These are phyloP conservation scores for Vicia sativa DNA, from an alignment of 306 rosid genomes.

Conservation along the genomic window DNA sequence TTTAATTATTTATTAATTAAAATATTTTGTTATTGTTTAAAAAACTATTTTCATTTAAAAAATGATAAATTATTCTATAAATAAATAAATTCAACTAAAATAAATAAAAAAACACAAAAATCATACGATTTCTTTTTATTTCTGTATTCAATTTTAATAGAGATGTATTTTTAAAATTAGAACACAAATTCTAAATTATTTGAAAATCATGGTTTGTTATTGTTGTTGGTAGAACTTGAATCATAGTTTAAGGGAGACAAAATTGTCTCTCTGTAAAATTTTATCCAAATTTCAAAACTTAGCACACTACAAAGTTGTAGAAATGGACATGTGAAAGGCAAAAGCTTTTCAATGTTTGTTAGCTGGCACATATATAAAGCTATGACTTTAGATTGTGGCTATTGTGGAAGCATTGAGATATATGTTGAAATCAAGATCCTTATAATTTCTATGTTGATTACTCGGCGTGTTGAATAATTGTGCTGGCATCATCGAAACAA, in stretches of 20 bases:
- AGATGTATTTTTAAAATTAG: too few species aligned
- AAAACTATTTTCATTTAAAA: too few species aligned
- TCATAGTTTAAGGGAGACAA: neutral
- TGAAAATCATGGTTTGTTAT: neutral
- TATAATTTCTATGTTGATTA: conserved; percentile 33
- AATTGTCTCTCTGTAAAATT: too few species aligned
- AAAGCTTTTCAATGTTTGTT: neutral
- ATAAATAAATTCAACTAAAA: too few species aligned
- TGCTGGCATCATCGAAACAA: conserved; percentile 44
- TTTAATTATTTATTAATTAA: too few species aligned
- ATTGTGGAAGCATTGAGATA: conserved; percentile 37
- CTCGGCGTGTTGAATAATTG: conserved; percentile 37
- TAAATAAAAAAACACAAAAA: too few species aligned
- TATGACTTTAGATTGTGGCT: conserved; percentile 1
- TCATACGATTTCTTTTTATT: too few species aligned
- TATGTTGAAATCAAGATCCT: conserved; percentile 35
- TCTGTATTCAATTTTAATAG: too few species aligned
- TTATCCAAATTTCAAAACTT: neutral
- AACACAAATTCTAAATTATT: too few species aligned
- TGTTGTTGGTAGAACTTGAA: too few species aligned
- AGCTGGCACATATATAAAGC: conserved; percentile 9
- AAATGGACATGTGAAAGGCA: conserved; percentile 19
- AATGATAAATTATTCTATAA: too few species aligned
- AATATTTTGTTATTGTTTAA: too few species aligned
- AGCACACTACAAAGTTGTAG: neutral